Base-by-base conservation (phyloP, 179 eudicot genomes). In the Amaranthus tricolor region DNA sequence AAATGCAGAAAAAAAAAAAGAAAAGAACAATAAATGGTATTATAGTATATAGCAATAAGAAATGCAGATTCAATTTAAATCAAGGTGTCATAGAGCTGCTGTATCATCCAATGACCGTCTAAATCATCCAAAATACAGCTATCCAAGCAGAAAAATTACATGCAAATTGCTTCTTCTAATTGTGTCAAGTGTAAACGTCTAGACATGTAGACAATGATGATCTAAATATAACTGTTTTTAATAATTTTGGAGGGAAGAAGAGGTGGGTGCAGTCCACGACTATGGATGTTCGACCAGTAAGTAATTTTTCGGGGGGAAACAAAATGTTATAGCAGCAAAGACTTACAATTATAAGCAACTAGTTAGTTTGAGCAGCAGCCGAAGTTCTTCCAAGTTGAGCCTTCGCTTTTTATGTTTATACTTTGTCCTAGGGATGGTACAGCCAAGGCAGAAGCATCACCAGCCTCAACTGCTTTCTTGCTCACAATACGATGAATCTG, bases 381-480 rank as follows among this genome's bases (percentile, higher is more conserved):
- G 19, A 78, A 74, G 74, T 78, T 82, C 71, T 82, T 82, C 84
- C 84, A 82, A 66, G 77, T 47, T 5, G 79, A 82, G 45, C 79
- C 79, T 52, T 82, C 82, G 5, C 71, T 75, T 61, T 82, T 82
- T 0, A 82, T 61, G 52, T 82, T 66, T 21, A 82, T 78, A 55
- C 71, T 82, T 74, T 78, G 61, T 2, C 84, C 82, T 48, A 71
- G 77, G 57, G 82, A 78, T 8, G 84, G 84, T 17, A 75, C 77
- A 60, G 61, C 74, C 1, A 79, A 66, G 31, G 82, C 82, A 75
- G 82, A 71, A 45, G 73, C 82, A 62, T 82, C 84, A 66, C 84
- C 84, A 9, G 79, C 84, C 63, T 82, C 84, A 62, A 82, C 81
- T 0, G 84, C 82, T 62, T 82, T 82, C 79, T 82, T 82, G 76